Percentiles rank a stretch among this genome's conserved stretches.
phyloP scores from a whole-genome alignment of 2,329 filamentous ascomycete genomes.

The Knoxdaviesia capensis region DNA sequence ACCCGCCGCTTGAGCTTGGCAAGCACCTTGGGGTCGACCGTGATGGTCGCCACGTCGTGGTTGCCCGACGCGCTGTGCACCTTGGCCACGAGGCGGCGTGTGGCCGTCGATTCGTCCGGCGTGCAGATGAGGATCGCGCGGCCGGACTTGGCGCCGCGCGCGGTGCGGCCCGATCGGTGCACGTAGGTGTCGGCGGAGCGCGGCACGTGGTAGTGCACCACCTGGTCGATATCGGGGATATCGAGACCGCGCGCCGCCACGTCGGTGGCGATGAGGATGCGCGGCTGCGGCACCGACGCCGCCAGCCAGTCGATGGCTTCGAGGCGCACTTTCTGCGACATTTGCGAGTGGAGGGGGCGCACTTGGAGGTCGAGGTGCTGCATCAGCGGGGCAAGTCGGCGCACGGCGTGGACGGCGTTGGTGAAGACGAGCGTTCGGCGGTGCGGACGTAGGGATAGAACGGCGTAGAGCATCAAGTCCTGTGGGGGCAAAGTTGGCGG shows the following conservation, averaged over 20 bases:
- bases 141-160: conserved; percentile 58
- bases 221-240: conserved; percentile 72
- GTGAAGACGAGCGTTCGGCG: conserved; percentile 78
- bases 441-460: conserved; percentile 65
- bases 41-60: conserved; percentile 47
- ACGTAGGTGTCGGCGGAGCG: conserved; percentile 85
- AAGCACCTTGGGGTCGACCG: conserved; percentile 65
- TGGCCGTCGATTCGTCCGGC: conserved; percentile 76
- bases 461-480: conserved; percentile 83
- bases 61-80: conserved; percentile 48
- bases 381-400: conserved; percentile 66
- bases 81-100: conserved; percentile 66
- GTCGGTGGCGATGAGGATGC: conserved; percentile 78
- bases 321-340: conserved; percentile 91
- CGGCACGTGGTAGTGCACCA: conserved; percentile 90
- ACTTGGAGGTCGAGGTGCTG: conserved; percentile 63
- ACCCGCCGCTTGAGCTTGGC: conserved; percentile 58
- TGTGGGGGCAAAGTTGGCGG: conserved; percentile 13
- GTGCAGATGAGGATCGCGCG: conserved; percentile 75
- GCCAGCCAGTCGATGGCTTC: conserved; percentile 82
- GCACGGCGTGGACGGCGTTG: conserved; percentile 86
- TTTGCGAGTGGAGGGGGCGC: conserved; percentile 71
- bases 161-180: conserved; percentile 84
- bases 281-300: conserved; percentile 30
- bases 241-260: conserved; percentile 87